Conservation (phyloP, 139 green algal species). For the Coelastrella sp. region DNA sequence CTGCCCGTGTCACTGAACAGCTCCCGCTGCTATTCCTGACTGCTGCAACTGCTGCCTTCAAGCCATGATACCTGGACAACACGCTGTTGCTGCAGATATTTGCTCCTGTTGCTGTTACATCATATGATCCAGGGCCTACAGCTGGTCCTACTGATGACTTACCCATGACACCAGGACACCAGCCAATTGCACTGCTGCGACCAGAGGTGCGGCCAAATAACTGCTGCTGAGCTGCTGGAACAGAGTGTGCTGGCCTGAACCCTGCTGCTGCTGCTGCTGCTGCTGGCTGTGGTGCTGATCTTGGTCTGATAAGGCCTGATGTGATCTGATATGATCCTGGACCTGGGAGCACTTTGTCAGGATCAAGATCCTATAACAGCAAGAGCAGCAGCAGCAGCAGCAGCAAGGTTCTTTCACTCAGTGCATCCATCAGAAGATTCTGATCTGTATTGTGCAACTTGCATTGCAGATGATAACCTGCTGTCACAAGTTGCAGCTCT, state of each 20-base stretch:
- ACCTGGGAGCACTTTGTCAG: background rate
- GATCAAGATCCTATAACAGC: slow-evolving; percentile 11
- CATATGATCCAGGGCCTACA: background rate
- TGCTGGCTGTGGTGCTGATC: background rate
- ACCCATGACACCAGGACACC: background rate
- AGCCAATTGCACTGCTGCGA: background rate
- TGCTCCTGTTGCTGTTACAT: background rate
- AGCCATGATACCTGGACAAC: background rate
- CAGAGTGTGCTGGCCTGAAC: background rate
- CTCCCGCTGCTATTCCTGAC: background rate
- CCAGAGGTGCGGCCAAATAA: slow-evolving; percentile 11
- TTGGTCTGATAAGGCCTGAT: background rate
- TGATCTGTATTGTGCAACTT: background rate
- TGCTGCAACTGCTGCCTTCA: background rate
- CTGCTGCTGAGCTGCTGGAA: background rate
- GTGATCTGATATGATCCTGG: slow-evolving; percentile 2
- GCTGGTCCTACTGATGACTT: background rate
- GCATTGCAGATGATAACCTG: background rate
- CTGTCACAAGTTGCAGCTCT: background rate
- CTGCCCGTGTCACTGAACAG: background rate
- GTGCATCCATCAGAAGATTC: background rate
- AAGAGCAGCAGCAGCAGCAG: background rate
- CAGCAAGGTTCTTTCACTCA: no score
- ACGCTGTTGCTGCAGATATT: no score
- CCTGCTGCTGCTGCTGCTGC: slow-evolving; percentile 1